Evolutionary conservation across 768 basidiomycete species (phyloP), one percentile per base, ranked within the genome.

Genomic region (Clitopilus hobsonii): DNA sequence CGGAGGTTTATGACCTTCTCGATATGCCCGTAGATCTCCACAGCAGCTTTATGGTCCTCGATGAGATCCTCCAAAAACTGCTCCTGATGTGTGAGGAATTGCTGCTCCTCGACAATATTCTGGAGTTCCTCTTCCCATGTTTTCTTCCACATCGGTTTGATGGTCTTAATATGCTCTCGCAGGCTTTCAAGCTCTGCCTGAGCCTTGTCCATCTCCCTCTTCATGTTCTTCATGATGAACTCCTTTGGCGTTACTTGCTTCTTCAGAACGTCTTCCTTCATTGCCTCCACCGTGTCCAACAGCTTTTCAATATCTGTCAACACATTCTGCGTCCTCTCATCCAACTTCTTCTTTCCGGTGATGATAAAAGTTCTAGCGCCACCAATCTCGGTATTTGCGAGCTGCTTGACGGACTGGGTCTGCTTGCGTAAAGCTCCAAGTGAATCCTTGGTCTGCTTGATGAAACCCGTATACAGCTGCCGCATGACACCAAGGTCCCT

Each of bases 121-220:
- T 93, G 89, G 66, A 99, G 68, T 73, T 99, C 96, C 65, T 92
- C 86, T 64, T 91, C 90, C 96, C 96, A 99, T 18, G 94, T 98
- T 80, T 95, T 94, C 78, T 95, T 91, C 96, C 96, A 99, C 82
- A 91, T 92, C 38, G 96, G 94, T 64, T 89, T 93, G 64, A 95
- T 82, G 10, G 91, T 89, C 61, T 86, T 82, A 61, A 98, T 89
- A 68, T 96, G 92, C 61, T 87, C 84, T 63, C 83, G 83, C 55
- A 98, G 74, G 63, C 83, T 86, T 58, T 85, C 79, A 41, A 98
- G 77, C 71, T 94, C 88, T 8, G 72, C 69, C 16, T 83, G 78
- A 24, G 87, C 80, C 20, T 79, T 70, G 25, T 79, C 76, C 54
- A 97, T 79, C 60, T 93, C 89, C 58, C 82, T 83, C 66, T 83